phyloP scores from a whole-genome alignment of 495 filamentous ascomycete species.

The Aspergillus sclerotiicarbonarius region DNA sequence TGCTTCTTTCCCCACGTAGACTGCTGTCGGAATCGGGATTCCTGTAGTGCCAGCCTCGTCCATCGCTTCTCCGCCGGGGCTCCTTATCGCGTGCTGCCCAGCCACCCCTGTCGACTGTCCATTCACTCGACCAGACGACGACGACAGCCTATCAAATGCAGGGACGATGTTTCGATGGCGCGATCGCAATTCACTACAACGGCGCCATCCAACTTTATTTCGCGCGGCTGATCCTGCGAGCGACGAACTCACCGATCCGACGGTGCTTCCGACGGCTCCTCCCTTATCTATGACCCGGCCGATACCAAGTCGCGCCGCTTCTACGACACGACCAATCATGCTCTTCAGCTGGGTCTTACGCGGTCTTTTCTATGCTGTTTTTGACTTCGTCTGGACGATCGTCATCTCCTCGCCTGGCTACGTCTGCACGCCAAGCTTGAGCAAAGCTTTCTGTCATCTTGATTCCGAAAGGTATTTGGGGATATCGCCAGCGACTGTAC shows the following conservation, averaged over 20 bases:
- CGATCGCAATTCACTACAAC: slow-evolving; percentile 2
- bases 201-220: slow-evolving; percentile 5
- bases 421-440: too few species aligned
- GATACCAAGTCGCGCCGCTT: neutral
- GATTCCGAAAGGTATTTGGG: too few species aligned
- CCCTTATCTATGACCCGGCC: neutral
- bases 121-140: neutral
- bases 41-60: slow-evolving; percentile 47
- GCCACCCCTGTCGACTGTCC: neutral
- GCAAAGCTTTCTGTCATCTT: too few species aligned
- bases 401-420: neutral
- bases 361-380: neutral
- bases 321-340: neutral
- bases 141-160: slow-evolving; percentile 8
- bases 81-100: slow-evolving; percentile 1
- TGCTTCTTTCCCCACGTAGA: slow-evolving; percentile 46
- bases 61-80: slow-evolving; percentile 11
- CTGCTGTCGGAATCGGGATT: slow-evolving; percentile 74
- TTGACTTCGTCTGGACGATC: neutral
- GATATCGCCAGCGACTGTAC: too few species aligned
- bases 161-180: neutral
- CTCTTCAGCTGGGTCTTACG: neutral
- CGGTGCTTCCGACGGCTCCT: neutral
- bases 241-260: neutral
- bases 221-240: neutral